Evolutionary conservation across 768 basidiomycete species (phyloP).

Genomic region (Imleria badia): DNA sequence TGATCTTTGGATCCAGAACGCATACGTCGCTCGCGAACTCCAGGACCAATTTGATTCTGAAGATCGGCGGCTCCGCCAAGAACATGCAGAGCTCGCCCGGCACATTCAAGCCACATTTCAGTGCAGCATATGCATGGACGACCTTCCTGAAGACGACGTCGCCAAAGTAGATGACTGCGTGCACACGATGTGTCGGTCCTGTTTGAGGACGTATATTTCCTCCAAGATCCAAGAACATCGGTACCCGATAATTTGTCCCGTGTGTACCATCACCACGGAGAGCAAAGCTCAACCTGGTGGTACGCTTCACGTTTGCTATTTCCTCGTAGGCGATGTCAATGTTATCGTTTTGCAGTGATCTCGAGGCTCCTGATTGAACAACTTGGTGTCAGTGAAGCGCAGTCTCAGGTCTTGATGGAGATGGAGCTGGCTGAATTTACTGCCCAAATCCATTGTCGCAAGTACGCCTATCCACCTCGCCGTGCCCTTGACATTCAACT

Average conservation of each 20-base stretch:
- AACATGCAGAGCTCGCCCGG: slow-evolving; percentile 32
- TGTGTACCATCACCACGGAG: slow-evolving; percentile 40
- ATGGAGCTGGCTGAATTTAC: slow-evolving; percentile 47
- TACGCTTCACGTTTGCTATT: slow-evolving; percentile 16
- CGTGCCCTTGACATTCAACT: background rate
- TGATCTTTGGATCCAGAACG: slow-evolving; percentile 2
- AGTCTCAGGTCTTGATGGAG: slow-evolving; percentile 43
- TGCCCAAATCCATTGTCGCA: slow-evolving; percentile 47
- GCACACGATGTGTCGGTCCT: slow-evolving; percentile 56
- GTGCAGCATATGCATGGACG: slow-evolving; percentile 60
- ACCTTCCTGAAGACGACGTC: slow-evolving; percentile 40
- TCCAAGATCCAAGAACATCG: slow-evolving; percentile 50
- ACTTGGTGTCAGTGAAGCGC: slow-evolving; percentile 44
- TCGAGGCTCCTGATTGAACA: slow-evolving; percentile 40
- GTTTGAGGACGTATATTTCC: slow-evolving; percentile 43
- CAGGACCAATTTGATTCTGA: slow-evolving; percentile 44
- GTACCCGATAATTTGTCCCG: slow-evolving; percentile 63
- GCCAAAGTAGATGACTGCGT: slow-evolving; percentile 44
- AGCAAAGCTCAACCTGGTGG: slow-evolving; percentile 30
- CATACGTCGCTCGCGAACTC: slow-evolving; percentile 26
- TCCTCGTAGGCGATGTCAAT: background rate
- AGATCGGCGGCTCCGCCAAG: slow-evolving; percentile 35
- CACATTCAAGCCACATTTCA: slow-evolving; percentile 40
- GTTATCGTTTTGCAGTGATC: slow-evolving; percentile 33
- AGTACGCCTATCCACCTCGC: slow-evolving; percentile 38